Evolutionary conservation across 345 rosid genomes (phyloP).

Genomic region (Lepidium didymum): DNA sequence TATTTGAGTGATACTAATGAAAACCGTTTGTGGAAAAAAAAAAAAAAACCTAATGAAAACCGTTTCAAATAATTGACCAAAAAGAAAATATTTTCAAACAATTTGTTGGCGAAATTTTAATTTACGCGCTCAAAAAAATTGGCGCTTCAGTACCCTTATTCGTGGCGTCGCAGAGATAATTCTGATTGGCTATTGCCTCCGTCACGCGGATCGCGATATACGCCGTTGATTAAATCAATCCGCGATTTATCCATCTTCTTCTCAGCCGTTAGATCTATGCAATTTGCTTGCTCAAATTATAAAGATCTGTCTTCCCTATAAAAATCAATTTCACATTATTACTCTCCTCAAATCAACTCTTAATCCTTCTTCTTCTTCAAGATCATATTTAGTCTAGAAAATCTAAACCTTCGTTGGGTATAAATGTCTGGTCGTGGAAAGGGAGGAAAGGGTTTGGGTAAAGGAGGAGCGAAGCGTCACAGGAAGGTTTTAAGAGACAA

Average conservation of each 20-base stretch:
- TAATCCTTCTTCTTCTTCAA: not conserved
- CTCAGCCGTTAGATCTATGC: conserved; percentile 20
- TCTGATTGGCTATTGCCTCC: conserved; percentile 1
- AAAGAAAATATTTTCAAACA: not conserved
- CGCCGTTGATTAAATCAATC: conserved; percentile 12
- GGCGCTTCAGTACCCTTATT: not conserved
- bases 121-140: not conserved
- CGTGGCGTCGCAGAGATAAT: not conserved
- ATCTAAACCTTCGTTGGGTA: not conserved
- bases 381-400: not conserved
- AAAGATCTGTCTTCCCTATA: not conserved
- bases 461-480: conserved; percentile 37
- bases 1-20: too few relatives aligned
- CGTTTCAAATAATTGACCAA: too few relatives aligned
- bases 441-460: conserved; percentile 34
- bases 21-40: too few relatives aligned
- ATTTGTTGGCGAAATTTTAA: not conserved
- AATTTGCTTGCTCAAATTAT: not conserved
- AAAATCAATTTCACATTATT: not conserved
- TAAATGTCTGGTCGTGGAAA: conserved; percentile 35
- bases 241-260: not conserved
- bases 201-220: not conserved
- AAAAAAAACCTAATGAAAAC: too few relatives aligned
- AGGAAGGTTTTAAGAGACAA: conserved; percentile 35
- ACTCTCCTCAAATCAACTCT: not conserved